These are phyloP conservation scores for Xanthoconium purpureum DNA, from an alignment of 768 basidiomycete genomes.

Conservation along the genomic window DNA sequence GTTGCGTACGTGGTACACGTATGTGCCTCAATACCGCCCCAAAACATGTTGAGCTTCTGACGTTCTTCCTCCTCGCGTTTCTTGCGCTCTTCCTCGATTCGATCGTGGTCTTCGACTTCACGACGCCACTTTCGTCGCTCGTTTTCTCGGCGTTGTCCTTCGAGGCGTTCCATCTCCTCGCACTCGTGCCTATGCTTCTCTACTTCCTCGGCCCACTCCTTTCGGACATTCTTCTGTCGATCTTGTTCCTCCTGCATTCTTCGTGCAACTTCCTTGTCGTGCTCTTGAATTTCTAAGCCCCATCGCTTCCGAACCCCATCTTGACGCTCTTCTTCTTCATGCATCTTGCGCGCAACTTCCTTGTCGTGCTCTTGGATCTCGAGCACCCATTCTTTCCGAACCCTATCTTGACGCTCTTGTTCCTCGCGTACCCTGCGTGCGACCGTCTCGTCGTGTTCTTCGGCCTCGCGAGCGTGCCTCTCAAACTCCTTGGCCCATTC, in stretches of 20 bases:
- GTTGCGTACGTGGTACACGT: slow-evolving; percentile 26
- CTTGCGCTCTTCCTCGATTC: slow-evolving; percentile 11
- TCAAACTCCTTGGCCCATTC: slow-evolving; percentile 5
- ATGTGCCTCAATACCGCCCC: slow-evolving; percentile 14
- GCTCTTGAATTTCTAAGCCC: not conserved
- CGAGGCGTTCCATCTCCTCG: slow-evolving; percentile 12
- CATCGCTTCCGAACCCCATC: not conserved
- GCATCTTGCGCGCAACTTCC: not conserved
- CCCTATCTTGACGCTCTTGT: not conserved
- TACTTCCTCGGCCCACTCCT: slow-evolving; percentile 6
- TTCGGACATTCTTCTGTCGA: not conserved
- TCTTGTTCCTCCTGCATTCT: slow-evolving; percentile 3
- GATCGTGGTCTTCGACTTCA: slow-evolving; percentile 20
- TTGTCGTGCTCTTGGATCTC: not conserved
- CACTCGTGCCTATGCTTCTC: slow-evolving; percentile 2
- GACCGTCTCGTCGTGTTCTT: not conserved
- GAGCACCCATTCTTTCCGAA: not conserved
- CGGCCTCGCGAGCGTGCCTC: not conserved
- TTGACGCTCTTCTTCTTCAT: slow-evolving; percentile 5
- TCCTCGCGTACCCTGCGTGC: not conserved
- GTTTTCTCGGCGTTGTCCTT: slow-evolving; percentile 3
- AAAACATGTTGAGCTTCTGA: slow-evolving; percentile 26
- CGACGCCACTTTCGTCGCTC: slow-evolving; percentile 15
- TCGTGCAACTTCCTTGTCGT: not conserved
- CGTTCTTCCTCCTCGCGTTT: slow-evolving; percentile 27